phyloP scores from a whole-genome alignment of 108 stramenopile species.

The Skeletonema potamos region DNA sequence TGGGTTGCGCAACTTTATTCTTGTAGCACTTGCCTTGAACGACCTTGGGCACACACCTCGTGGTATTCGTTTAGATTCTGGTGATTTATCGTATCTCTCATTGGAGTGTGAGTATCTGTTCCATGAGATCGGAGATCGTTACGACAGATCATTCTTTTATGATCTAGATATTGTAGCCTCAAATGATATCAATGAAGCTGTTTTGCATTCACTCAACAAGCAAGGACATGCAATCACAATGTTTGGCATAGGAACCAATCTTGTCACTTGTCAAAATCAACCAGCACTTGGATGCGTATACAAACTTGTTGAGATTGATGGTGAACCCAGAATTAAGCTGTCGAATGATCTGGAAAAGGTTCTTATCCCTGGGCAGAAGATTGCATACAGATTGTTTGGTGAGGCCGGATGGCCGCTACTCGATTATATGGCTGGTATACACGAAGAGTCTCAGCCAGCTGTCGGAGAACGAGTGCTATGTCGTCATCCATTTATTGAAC shows the following conservation, averaged over 20 bases:
- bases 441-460: slow-evolving; percentile 64
- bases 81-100: slow-evolving; percentile 92
- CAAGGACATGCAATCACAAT: slow-evolving; percentile 92
- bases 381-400: slow-evolving; percentile 89
- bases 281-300: slow-evolving; percentile 99
- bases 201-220: slow-evolving; percentile 65
- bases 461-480: slow-evolving; percentile 73
- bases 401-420: slow-evolving; percentile 71
- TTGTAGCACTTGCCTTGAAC: slow-evolving; percentile 88
- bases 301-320: slow-evolving; percentile 90
- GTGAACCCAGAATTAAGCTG: slow-evolving; percentile 92
- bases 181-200: slow-evolving; percentile 97
- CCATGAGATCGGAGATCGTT: slow-evolving; percentile 44
- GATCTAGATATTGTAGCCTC: slow-evolving; percentile 89
- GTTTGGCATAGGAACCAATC: slow-evolving; percentile 97
- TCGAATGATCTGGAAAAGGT: slow-evolving; percentile 89
- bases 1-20: slow-evolving; percentile 92
- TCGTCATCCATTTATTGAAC: slow-evolving; percentile 90
- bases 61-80: slow-evolving; percentile 95
- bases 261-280: slow-evolving; percentile 99
- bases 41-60: slow-evolving; percentile 88
- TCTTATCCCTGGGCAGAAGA: slow-evolving; percentile 82
- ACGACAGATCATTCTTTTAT: slow-evolving; percentile 54
- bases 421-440: slow-evolving; percentile 77
- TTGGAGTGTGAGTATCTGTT: slow-evolving; percentile 61